Evolutionary conservation across 2,329 filamentous ascomycete genomes (phyloP), one percentile per base, ranked within the genome.

Genomic region (Alternaria sp.): DNA sequence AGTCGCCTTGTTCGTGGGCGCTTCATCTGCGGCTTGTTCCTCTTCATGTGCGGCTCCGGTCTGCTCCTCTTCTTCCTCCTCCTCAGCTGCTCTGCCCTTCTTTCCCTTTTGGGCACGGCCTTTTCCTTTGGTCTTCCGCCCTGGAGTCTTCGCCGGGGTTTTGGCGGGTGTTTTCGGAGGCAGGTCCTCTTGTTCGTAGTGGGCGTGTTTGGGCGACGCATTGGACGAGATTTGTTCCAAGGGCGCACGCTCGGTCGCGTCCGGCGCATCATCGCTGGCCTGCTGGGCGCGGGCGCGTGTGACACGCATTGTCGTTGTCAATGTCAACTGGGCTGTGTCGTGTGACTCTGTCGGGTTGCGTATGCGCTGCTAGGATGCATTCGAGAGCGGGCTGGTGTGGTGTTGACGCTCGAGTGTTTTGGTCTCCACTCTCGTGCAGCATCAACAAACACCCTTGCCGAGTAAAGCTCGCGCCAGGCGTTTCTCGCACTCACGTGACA

Each of bases 201-300:
- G 48, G n/a, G 53, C 55, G 28, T 59, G 63, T 50, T 74, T 64
- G 40, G 68, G 59, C 50, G 70, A 58, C 34, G 66, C 54, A 59
- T 77, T 82, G 16, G 74, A 70, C 22, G 78, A 76, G n/a, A 83
- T 76, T 43, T 82, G 79, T 55, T 76, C 75, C 48, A 83, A 68
- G 25, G 78, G 75, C 52, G 70, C 67, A 68, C 80, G 79, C 50
- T 78, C 67, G 34, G 71, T 67, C 60, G 76, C 66, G 51, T 78
- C 78, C 54, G 72, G 61, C 9, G 76, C 72, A 56, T 80, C 77
- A 60, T 78, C 75, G 40, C 74, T 70, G 69, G 77, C 71, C 55
- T 80, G 69, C 52, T 80, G 78, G 59, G 80, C 78, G 70, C 80
- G 74, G 36, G 81, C 79, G 60, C 81, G 79, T 56, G 81, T 83